Evolutionary conservation across 1,284 basidiomycete species (phyloP), one percentile per base, ranked within the genome.

Genomic region (Malassezia psittaci): DNA sequence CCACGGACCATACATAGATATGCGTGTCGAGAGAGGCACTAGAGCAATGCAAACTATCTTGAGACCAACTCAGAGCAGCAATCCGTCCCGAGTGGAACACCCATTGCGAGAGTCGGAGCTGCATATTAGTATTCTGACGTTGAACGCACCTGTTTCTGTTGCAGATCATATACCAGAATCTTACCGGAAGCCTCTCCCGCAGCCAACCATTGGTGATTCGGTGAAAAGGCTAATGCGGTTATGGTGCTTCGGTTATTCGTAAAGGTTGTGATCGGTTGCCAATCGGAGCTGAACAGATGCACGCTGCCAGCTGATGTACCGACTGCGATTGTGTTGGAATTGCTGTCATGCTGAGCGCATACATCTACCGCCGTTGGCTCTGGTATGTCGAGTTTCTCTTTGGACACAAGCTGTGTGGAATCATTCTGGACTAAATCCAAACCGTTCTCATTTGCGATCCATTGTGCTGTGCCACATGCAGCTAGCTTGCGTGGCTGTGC

Each of bases 11-110:
- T 38, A 96, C 77, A 72, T 90, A 94, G 8, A 94, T 83, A 67
- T 89, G 83, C 29, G 90, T 93, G 74, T 98, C 93, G 36, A 93
- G 80, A 9, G 88, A 88, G 13, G 85, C 89, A 8, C 88, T 90
- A 2, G 85, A 89, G 57, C 87, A 83, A 65, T 90, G 82, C 65
- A 79, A 79, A 3, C 83, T 83, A 66, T 87, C 83, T 1, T 81
- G 73, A 2, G 85, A 85, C 83, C 86, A 96, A 0, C 82, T 78
- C 13, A 96, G 80, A 15, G 86, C 82, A 64, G 85, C 82, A 57
- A 96, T 82, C 18, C 88, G 83, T 0, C 83, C 88, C 3, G 84
- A 81, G 77, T 98, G 93, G 79, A 86, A 85, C 4, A 87, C 83
- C 93, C 93, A 96, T 24, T 73, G 67, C 11, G 61, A 48, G 19